Percentiles rank a stretch among this genome's conserved stretches.
Conservation (phyloP, 306 rosid genomes). For the Cucurbita argyrosperma region DNA sequence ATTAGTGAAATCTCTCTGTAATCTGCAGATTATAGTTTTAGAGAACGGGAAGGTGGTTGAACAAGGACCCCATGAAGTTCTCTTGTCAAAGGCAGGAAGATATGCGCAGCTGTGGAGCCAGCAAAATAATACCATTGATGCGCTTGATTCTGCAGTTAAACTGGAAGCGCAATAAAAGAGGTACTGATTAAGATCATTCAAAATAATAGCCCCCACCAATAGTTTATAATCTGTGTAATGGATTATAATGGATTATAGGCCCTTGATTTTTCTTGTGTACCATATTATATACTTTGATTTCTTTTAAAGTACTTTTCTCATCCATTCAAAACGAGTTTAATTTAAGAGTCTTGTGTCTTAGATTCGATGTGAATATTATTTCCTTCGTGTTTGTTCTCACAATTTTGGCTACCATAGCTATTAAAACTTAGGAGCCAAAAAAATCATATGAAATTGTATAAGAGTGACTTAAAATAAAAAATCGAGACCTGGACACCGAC, state of each 20-base stretch:
- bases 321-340: background rate
- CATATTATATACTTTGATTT: background rate
- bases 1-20: background rate
- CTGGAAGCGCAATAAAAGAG: conserved; percentile 13
- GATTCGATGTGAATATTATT: background rate
- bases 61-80: conserved; percentile 86
- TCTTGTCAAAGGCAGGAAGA: conserved; percentile 71
- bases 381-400: background rate
- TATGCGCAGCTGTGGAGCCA: conserved; percentile 97
- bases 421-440: no score
- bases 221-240: background rate
- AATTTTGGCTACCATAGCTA: no score
- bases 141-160: conserved; percentile 47
- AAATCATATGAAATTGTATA: no score
- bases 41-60: conserved; percentile 90
- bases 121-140: conserved; percentile 72
- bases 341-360: background rate
- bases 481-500: no score
- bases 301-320: no score
- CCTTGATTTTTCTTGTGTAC: background rate
- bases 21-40: conserved; percentile 67
- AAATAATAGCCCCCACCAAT: background rate
- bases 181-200: background rate
- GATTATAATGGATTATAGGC: background rate
- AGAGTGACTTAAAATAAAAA: no score